Conservation (phyloP, 768 basidiomycete genomes). For the Russula vinacea region DNA sequence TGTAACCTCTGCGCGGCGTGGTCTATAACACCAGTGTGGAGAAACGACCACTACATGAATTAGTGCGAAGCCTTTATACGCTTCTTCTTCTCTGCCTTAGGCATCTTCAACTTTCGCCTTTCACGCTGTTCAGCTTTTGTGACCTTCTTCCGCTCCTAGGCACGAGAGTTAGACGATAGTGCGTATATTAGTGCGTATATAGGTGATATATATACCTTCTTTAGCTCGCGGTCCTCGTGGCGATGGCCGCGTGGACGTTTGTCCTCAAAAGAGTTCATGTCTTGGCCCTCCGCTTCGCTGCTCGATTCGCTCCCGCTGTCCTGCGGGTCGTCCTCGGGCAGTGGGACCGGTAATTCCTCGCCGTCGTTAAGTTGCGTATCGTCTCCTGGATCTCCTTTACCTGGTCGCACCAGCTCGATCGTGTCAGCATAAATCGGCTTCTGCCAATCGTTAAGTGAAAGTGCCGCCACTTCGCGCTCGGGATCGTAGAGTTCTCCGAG, state of each 20-base stretch:
- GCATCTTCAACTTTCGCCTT: constrained; percentile 88
- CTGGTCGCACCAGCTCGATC: constrained; percentile 67
- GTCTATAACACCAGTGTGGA: background rate
- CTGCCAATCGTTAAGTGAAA: constrained; percentile 65
- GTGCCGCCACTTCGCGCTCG: constrained; percentile 81
- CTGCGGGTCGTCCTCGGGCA: constrained; percentile 18
- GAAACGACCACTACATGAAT: background rate
- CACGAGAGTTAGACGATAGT: constrained; percentile 16
- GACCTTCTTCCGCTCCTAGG: constrained; percentile 89
- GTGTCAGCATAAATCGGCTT: constrained; percentile 84
- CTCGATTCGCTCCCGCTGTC: constrained; percentile 40
- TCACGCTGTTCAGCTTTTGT: constrained; percentile 85
- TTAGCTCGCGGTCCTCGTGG: constrained; percentile 87
- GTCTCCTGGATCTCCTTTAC: constrained; percentile 19
- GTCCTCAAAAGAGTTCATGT: constrained; percentile 43
- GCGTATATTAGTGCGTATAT: background rate
- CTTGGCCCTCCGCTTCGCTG: constrained; percentile 38
- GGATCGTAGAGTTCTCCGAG: constrained; percentile 93
- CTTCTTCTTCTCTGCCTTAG: constrained; percentile 91
- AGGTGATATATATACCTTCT: constrained; percentile 56
- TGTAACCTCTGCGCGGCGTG: background rate
- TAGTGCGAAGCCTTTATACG: constrained; percentile 55
- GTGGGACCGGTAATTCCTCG: constrained; percentile 32
- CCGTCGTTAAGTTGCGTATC: constrained; percentile 24
- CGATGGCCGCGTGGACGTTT: constrained; percentile 79